A percentile compares a stretch with the other conserved stretches of the same genome.
Evolutionary conservation across 306 rosid genomes (phyloP).

Genomic region (Prunus kanzakura): DNA sequence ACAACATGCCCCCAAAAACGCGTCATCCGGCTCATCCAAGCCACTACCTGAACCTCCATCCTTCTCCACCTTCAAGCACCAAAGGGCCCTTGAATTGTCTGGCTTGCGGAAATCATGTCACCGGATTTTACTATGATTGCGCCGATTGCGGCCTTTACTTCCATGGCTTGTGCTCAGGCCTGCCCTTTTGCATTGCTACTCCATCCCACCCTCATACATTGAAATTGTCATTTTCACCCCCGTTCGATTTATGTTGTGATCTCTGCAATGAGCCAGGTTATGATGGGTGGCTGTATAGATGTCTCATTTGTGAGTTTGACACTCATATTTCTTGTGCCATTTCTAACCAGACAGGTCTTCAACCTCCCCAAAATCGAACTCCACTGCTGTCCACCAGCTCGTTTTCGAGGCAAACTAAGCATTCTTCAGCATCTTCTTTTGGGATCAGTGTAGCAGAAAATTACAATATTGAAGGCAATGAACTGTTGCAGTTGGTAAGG

Average conservation of each 20-base stretch:
- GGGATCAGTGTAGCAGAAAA: background rate
- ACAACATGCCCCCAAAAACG: conserved; percentile 41
- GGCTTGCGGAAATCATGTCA: conserved; percentile 38
- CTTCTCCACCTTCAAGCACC: conserved; percentile 22
- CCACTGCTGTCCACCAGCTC: background rate
- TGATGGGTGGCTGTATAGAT: conserved; percentile 60
- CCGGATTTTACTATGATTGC: conserved; percentile 48
- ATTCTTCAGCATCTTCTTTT: background rate
- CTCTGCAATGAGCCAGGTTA: conserved; percentile 41
- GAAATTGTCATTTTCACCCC: conserved; percentile 45
- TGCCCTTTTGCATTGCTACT: conserved; percentile 40
- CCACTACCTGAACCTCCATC: conserved; percentile 42
- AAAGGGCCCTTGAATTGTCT: conserved; percentile 20
- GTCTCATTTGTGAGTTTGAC: conserved; percentile 60
- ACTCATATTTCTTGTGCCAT: conserved; percentile 47
- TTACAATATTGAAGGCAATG: conserved; percentile 9
- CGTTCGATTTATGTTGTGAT: conserved; percentile 52
- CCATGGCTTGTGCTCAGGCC: conserved; percentile 39
- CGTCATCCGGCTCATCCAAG: conserved; percentile 47
- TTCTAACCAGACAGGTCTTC: conserved; percentile 5
- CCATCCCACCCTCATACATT: conserved; percentile 44
- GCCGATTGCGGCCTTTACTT: conserved; percentile 38
- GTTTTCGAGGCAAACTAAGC: background rate
- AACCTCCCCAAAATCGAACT: background rate
- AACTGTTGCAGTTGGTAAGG: conserved; percentile 34